These are phyloP conservation scores for Entomortierella beljakovae DNA, from an alignment of 192 early-diverging fungal species.

Conservation along the genomic window DNA sequence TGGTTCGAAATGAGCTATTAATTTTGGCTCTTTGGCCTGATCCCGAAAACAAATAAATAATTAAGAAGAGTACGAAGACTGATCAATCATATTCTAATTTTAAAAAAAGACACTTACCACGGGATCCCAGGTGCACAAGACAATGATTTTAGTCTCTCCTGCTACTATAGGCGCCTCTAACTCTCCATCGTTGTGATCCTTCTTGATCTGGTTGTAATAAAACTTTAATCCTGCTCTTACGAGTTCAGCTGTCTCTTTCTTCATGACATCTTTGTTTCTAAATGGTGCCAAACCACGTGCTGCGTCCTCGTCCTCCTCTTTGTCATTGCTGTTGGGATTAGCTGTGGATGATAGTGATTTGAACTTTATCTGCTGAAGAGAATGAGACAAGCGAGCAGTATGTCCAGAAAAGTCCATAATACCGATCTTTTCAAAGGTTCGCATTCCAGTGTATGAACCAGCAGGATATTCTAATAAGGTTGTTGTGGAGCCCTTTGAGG, in stretches of 20 bases:
- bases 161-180: background rate
- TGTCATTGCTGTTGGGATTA: background rate
- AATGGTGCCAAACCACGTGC: slow-evolving; percentile 44
- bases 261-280: slow-evolving; percentile 7
- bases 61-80: background rate
- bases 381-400: slow-evolving; percentile 59
- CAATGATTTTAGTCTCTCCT: slow-evolving; percentile 65
- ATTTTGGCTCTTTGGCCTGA: slow-evolving; percentile 12
- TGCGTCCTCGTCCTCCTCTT: background rate
- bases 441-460: slow-evolving; percentile 75
- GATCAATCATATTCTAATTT: background rate
- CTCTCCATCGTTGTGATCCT: slow-evolving; percentile 4
- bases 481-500: slow-evolving; percentile 22
- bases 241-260: slow-evolving; percentile 31
- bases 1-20: slow-evolving; percentile 40
- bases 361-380: slow-evolving; percentile 62
- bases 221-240: slow-evolving; percentile 56
- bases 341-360: background rate
- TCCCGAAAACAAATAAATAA: background rate
- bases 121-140: slow-evolving; percentile 66
- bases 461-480: slow-evolving; percentile 37
- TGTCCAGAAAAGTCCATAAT: slow-evolving; percentile 71
- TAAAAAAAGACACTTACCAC: slow-evolving; percentile 46
- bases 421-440: slow-evolving; percentile 62
- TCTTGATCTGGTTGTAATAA: slow-evolving; percentile 54